Evolutionary conservation across 163 green algal genomes (phyloP).

Genomic region (Chlamydomonas reinhardtii): DNA sequence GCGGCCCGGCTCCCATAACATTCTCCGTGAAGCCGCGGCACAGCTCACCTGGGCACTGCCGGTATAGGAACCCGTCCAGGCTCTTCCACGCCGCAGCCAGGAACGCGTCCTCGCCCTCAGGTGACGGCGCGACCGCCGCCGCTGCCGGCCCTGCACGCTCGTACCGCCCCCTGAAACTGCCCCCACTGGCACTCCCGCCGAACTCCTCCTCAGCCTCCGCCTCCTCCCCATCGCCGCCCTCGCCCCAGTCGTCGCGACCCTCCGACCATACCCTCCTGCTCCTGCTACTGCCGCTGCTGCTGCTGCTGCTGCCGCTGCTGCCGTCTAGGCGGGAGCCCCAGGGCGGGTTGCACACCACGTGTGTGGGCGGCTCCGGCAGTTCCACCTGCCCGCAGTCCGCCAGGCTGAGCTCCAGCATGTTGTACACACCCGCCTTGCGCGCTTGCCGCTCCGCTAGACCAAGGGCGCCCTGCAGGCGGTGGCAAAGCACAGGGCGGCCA

Average conservation of each 20-base stretch:
- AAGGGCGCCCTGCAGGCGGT: slow-evolving; percentile 73
- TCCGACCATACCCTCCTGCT: not conserved
- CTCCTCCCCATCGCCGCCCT: not conserved
- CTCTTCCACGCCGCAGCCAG: slow-evolving; percentile 23
- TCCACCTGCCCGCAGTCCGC: slow-evolving; percentile 64
- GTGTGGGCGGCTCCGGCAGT: slow-evolving; percentile 55
- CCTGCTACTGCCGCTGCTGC: not conserved
- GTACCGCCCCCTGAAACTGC: not conserved
- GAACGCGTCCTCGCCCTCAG: not conserved
- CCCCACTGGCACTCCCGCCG: not conserved
- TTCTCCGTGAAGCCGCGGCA: too few relatives aligned
- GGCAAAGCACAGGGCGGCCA: too few relatives aligned
- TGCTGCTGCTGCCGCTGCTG: not conserved
- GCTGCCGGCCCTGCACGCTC: not conserved
- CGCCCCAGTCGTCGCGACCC: not conserved
- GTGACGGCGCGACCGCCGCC: not conserved
- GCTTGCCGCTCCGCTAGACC: slow-evolving; percentile 71
- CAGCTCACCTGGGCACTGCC: slow-evolving; percentile 35
- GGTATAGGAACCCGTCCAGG: slow-evolving; percentile 45
- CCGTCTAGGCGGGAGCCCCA: slow-evolving; percentile 87
- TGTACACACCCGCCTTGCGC: slow-evolving; percentile 63
- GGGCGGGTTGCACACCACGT: slow-evolving; percentile 93
- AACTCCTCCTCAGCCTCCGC: not conserved
- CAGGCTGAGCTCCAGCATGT: slow-evolving; percentile 62
- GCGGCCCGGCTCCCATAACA: too few relatives aligned